Base-by-base conservation (phyloP, 2,329 filamentous ascomycete species). In the Venturia aucupariae region DNA sequence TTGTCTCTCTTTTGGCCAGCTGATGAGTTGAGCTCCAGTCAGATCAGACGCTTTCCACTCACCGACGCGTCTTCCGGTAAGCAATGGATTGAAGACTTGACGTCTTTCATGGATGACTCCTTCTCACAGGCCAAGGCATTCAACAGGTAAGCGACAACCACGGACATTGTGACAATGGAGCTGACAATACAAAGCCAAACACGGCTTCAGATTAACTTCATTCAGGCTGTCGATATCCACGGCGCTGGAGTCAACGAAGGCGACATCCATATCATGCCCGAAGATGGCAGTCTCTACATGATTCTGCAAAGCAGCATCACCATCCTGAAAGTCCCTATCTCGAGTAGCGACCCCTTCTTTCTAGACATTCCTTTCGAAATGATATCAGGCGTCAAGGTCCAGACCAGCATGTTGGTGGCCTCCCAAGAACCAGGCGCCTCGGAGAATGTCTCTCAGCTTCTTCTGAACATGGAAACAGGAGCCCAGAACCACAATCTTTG, bases 1-100 rank as follows among this genome's bases (percentile, higher is more conserved):
- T 60, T 60, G n/a, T 60, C 41, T 13, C 41, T 60, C 22, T 60
- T 60, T n/a, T 60, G 59, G 59, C 59, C 59, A 41, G 24, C 59
- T 15, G 59, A 60, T 22, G 41, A 41, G 41, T 38, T 60, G 35
- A 38, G 35, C n/a, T 42, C 59, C 13, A 41, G 41, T 41, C 41
- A 41, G n/a, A 44, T 60, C 15, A 44, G 41, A 38, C 35, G 59
- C 39, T 60, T 60, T 27, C 59, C 59, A 32, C 41, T 60, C 35
- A 44, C 22, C 3, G 51, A 57, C 15, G 15, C 27, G 51, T 57
- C 51, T 57, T 57, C 51, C 22, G 59, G 59, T 4, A 60, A 44
- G n/a, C 35, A 60, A 30, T 60, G 59, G 59, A 44, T 60, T 30
- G 59, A 60, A n/a, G 41, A 60, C 38, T 32, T 60, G 59, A 41